phyloP scores from a whole-genome alignment of 2,329 filamentous ascomycete species.

The Fusarium papillatum region DNA sequence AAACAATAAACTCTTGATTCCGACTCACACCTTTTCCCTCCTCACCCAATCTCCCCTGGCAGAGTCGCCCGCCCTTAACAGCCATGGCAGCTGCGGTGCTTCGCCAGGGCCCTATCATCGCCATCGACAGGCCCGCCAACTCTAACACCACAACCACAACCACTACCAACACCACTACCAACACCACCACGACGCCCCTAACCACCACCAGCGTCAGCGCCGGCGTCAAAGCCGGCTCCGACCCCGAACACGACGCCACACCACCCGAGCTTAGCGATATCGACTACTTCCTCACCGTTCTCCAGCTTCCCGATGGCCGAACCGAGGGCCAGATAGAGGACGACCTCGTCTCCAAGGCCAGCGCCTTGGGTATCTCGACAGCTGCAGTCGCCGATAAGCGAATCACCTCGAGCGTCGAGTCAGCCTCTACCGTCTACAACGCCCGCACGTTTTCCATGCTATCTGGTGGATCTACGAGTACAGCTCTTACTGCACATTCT shows the following conservation, averaged over 20 bases:
- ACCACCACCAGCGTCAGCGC: conserved; percentile 30
- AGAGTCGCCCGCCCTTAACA: conserved; percentile 20
- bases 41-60: conserved; percentile 17
- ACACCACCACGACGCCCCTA: conserved; percentile 26
- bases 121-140: conserved; percentile 28
- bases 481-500: conserved; percentile 58
- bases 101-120: conserved; percentile 33
- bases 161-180: conserved; percentile 19
- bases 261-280: conserved; percentile 56
- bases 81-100: conserved; percentile 35
- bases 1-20: neutral
- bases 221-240: conserved; percentile 25
- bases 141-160: conserved; percentile 9
- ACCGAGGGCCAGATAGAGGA: conserved; percentile 57
- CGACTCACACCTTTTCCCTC: conserved; percentile 26
- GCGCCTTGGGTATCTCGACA: conserved; percentile 51
- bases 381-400: conserved; percentile 48
- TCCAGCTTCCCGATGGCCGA: conserved; percentile 48
- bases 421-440: conserved; percentile 57
- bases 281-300: conserved; percentile 56
- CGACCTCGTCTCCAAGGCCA: conserved; percentile 51
- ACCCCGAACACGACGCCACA: conserved; percentile 28
- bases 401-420: conserved; percentile 56
- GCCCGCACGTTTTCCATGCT: conserved; percentile 60
- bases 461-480: conserved; percentile 57